Evolutionary conservation across 305 asterid genomes (phyloP), one percentile per base, ranked within the genome.

Genomic region (Fraxinus baroniana): DNA sequence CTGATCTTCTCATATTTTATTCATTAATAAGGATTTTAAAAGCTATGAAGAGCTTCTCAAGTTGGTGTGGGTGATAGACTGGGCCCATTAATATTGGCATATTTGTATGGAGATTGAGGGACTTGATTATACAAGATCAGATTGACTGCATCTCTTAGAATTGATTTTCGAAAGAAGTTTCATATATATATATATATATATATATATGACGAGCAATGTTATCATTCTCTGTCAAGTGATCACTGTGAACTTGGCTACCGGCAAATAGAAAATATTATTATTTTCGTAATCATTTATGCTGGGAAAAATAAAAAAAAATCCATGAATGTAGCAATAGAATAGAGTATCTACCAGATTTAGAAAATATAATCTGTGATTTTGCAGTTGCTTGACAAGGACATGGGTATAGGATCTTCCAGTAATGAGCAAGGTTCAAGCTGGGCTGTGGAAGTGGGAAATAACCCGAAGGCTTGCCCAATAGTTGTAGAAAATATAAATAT

Each of bases 381-480:
- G 80, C 94, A 96, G 98, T 85, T 92, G 88, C 94, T 91, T 83
- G 97, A 92, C 89, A 92, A 91, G 88, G 98, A 93, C 80, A 78
- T 87, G 15, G 87, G 92, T 79, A 83, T 86, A 87, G 90, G 90
- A 82, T 85, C 92, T 81, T 89, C 97, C 79, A 75, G 87, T 81
- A 79, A 86, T 55, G 97, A 93, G 84, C 95, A 90, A 86, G 98
- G 98, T 78, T 96, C 99, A 37, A 96, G 97, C 90, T 96, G 99
- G 99, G 98, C 99, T 17, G 92, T 96, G 88, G 99, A 96, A 90
- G 93, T 96, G 84, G 99, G 99, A 76, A 94, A 84, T 83, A 83
- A 88, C 89, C 88, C 87, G 77, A 91, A 92, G 90, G 91, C 86
- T 71, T 96, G 93, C 88, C 99, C 98, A 1, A 94, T 96, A 84